Evolutionary conservation across 1,139 yeast species (phyloP).

Genomic region (Blastobotrys serpentis): DNA sequence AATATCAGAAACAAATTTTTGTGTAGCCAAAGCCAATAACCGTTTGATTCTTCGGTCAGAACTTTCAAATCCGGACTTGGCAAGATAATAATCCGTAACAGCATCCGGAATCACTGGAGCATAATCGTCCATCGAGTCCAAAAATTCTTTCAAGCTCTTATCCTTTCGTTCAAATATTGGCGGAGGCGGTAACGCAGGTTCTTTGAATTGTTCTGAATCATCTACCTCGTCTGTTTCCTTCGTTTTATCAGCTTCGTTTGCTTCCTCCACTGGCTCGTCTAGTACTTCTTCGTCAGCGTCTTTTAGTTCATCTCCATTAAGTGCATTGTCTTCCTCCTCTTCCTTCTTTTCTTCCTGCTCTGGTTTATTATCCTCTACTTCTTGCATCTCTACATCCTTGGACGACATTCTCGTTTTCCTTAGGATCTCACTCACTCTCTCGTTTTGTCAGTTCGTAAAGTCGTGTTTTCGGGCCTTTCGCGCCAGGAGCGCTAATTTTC

Average conservation of each 20-base stretch:
- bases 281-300: slow-evolving; percentile 7
- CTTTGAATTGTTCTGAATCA: slow-evolving; percentile 20
- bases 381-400: slow-evolving; percentile 28
- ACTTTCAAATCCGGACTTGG: slow-evolving; percentile 85
- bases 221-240: slow-evolving; percentile 18
- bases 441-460: not conserved
- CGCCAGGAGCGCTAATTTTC: too few species aligned
- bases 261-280: slow-evolving; percentile 12
- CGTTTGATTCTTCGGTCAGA: slow-evolving; percentile 79
- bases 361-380: slow-evolving; percentile 21
- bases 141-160: slow-evolving; percentile 79
- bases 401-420: slow-evolving; percentile 14
- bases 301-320: slow-evolving; percentile 9
- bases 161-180: slow-evolving; percentile 81
- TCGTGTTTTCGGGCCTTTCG: not conserved
- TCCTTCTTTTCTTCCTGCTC: slow-evolving; percentile 11
- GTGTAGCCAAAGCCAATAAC: slow-evolving; percentile 89
- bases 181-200: slow-evolving; percentile 46
- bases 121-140: slow-evolving; percentile 87
- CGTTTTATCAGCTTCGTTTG: slow-evolving; percentile 30
- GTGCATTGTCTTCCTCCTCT: slow-evolving; percentile 6
- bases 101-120: slow-evolving; percentile 98
- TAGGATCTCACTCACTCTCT: not conserved
- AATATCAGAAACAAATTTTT: slow-evolving; percentile 88
- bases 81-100: slow-evolving; percentile 90